phyloP scores from a whole-genome alignment of 768 basidiomycete genomes.

The Lactifluus volemus region DNA sequence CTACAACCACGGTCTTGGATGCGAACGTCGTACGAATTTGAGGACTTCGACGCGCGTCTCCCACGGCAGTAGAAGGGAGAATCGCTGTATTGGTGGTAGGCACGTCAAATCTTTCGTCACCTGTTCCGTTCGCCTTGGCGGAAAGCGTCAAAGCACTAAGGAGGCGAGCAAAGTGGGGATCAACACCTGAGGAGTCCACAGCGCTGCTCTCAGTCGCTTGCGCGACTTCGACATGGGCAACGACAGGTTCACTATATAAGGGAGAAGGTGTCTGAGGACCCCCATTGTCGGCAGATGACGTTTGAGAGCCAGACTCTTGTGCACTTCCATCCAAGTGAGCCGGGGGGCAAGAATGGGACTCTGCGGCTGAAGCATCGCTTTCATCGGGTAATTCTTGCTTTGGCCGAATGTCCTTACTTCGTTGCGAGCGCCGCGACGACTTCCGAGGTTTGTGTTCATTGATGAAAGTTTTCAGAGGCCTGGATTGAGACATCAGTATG shows the following conservation, averaged over 20 bases:
- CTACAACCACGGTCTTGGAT: neutral
- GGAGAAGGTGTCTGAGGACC: conserved; percentile 62
- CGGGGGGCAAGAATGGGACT: conserved; percentile 18
- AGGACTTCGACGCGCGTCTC: neutral
- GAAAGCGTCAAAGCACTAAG: conserved; percentile 56
- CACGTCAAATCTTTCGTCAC: neutral
- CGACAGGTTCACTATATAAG: conserved; percentile 37
- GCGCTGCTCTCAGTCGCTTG: conserved; percentile 27
- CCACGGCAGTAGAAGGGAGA: neutral
- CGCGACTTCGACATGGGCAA: conserved; percentile 25
- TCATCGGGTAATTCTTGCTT: conserved; percentile 22
- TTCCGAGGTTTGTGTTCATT: conserved; percentile 51
- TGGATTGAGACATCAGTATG: conserved; percentile 23
- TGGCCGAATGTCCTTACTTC: conserved; percentile 18
- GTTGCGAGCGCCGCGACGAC: conserved; percentile 32
- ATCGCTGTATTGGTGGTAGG: neutral
- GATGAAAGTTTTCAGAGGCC: conserved; percentile 60
- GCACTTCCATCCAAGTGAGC: conserved; percentile 28
- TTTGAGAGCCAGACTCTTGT: conserved; percentile 61
- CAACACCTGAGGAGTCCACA: conserved; percentile 33
- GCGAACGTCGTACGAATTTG: neutral
- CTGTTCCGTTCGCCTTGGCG: conserved; percentile 21
- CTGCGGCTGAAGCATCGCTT: conserved; percentile 24
- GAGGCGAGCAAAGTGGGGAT: conserved; percentile 65
- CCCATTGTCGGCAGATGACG: conserved; percentile 50